These are phyloP conservation scores for Blumeriella jaapii DNA, from an alignment of 2,329 filamentous ascomycete genomes.

Conservation along the genomic window DNA sequence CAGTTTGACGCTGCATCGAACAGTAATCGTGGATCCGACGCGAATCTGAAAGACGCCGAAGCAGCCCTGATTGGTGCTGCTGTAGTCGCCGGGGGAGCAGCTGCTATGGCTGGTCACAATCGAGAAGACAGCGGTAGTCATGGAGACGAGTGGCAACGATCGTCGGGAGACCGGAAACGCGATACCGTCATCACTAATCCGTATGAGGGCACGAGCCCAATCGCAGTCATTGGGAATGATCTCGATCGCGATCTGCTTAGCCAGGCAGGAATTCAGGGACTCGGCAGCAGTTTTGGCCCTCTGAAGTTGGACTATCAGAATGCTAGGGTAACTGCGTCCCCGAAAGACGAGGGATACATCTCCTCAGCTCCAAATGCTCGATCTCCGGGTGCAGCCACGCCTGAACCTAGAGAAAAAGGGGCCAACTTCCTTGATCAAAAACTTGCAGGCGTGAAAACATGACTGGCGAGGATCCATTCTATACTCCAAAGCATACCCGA, in stretches of 20 bases:
- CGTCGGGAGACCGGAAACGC: conserved; percentile 50
- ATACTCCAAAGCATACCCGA: conserved; percentile 45
- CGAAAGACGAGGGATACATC: conserved; percentile 84
- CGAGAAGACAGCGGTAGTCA: conserved; percentile 44
- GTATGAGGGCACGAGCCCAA: conserved; percentile 52
- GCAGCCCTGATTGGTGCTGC: conserved; percentile 34
- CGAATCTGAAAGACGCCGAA: conserved; percentile 26
- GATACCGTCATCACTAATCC: conserved; percentile 57
- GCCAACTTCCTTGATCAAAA: conserved; percentile 41
- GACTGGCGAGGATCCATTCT: conserved; percentile 53
- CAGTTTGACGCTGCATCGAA: conserved; percentile 8
- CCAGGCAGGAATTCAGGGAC: conserved; percentile 26
- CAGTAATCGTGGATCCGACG: conserved; percentile 14
- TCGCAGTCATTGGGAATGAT: conserved; percentile 32
- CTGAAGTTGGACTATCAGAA: conserved; percentile 20
- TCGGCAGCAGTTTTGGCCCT: conserved; percentile 32
- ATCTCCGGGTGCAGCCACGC: conserved; percentile 35
- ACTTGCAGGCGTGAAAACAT: conserved; percentile 36
- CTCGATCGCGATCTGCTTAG: conserved; percentile 36
- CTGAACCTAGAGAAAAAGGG: conserved; percentile 33
- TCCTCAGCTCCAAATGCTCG: conserved; percentile 54
- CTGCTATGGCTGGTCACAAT: conserved; percentile 41
- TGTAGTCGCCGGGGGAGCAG: conserved; percentile 41
- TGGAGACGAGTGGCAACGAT: conserved; percentile 54
- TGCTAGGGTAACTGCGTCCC: conserved; percentile 45